A percentile compares a stretch with the other conserved stretches of the same genome.
Conservation (phyloP, 257 asterid species). For the Echites panduratus region DNA sequence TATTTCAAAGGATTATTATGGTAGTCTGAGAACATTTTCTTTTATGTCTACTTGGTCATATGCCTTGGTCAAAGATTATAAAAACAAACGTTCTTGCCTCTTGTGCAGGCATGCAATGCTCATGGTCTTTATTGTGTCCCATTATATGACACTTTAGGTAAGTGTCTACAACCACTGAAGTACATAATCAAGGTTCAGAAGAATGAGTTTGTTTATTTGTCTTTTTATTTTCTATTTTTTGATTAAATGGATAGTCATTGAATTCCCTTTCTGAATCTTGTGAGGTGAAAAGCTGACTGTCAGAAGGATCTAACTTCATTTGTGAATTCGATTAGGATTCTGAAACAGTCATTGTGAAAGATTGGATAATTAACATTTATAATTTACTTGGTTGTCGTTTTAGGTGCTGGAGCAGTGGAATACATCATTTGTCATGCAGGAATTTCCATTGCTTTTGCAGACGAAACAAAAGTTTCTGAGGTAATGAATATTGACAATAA, state of each 20-base stretch:
- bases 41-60: conserved; percentile 3
- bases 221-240: too few relatives aligned
- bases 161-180: not conserved
- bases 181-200: not conserved
- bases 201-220: too few relatives aligned
- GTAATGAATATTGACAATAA: conserved; percentile 21
- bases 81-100: not conserved
- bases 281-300: not conserved
- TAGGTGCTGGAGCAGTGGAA: conserved; percentile 83
- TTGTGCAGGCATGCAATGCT: conserved; percentile 80
- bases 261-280: not conserved
- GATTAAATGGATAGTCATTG: not conserved
- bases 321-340: not conserved
- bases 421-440: conserved; percentile 71
- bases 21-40: not conserved
- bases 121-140: conserved; percentile 70
- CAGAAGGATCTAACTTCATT: not conserved
- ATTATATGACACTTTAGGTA: conserved; percentile 76
- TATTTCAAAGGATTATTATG: not conserved
- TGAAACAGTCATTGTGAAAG: not conserved
- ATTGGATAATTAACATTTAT: not conserved
- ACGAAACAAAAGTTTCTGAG: conserved; percentile 66
- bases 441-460: conserved; percentile 60
- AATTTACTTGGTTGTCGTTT: conserved; percentile 15
- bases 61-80: not conserved